Conservation (phyloP, 495 filamentous ascomycete genomes). For the Neurospora cerealis region DNA sequence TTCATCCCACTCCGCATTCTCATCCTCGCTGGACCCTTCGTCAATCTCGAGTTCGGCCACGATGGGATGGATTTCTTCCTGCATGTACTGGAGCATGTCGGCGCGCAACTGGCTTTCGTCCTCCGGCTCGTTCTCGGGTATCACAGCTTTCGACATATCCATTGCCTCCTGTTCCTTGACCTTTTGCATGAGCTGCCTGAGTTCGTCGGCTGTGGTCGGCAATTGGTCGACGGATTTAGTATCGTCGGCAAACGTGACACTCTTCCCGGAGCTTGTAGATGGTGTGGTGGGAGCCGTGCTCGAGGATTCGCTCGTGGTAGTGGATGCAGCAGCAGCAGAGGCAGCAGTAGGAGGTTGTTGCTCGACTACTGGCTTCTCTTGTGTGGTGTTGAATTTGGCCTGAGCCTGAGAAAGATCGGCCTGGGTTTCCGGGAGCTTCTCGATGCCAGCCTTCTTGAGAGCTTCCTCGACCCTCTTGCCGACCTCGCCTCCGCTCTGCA, state of each 20-base stretch:
- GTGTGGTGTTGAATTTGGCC: background rate
- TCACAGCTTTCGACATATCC: conserved; percentile 30
- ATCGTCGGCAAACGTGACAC: conserved; percentile 44
- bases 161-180: conserved; percentile 33
- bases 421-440: conserved; percentile 11
- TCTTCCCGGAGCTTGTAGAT: conserved; percentile 21
- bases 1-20: conserved; percentile 42
- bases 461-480: conserved; percentile 54
- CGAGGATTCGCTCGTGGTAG: background rate
- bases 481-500: conserved; percentile 50
- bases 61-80: conserved; percentile 74
- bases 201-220: conserved; percentile 27
- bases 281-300: conserved; percentile 1
- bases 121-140: conserved; percentile 55
- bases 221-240: conserved; percentile 36
- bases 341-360: background rate
- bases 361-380: background rate
- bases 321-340: background rate
- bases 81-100: conserved; percentile 86
- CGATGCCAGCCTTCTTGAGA: conserved; percentile 54
- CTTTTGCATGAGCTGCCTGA: conserved; percentile 41
- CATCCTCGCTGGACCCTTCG: conserved; percentile 51
- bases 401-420: conserved; percentile 2
- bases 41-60: conserved; percentile 90
- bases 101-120: conserved; percentile 75